Conservation (phyloP, 2,329 filamentous ascomycete genomes). For the Fusarium abutilonis region DNA sequence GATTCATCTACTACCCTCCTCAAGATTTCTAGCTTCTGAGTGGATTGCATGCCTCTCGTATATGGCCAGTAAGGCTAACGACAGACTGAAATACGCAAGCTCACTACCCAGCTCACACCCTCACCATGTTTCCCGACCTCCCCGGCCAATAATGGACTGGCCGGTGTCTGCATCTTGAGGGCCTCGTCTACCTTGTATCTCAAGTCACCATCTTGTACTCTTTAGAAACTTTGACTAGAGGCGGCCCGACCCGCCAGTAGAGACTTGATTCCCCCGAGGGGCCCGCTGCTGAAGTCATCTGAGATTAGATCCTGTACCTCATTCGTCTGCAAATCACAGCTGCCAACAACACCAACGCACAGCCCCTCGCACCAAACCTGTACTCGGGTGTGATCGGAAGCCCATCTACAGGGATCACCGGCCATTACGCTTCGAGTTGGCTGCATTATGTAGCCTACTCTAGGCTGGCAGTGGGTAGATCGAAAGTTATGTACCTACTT, state of each 20-base stretch:
- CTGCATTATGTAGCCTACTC: neutral
- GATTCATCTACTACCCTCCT: neutral
- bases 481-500: too few relatives aligned
- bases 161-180: constrained; percentile 6
- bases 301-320: constrained; percentile 7
- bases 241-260: constrained; percentile 12
- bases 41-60: neutral
- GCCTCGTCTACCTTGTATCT: neutral
- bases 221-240: neutral
- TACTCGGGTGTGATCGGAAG: neutral
- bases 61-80: neutral
- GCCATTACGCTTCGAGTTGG: constrained; percentile 1
- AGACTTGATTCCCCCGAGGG: neutral
- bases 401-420: neutral
- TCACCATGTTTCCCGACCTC: neutral
- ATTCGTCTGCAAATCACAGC: constrained; percentile 8
- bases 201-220: constrained; percentile 12
- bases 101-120: constrained; percentile 14
- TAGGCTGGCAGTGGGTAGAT: neutral
- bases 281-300: constrained; percentile 8
- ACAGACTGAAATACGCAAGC: neutral
- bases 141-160: constrained; percentile 4
- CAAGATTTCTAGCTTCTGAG: neutral
- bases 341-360: constrained; percentile 10
- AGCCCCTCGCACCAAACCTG: constrained; percentile 1